A percentile compares a stretch with the other conserved stretches of the same genome.
Conservation (phyloP, 2,329 filamentous ascomycete genomes). For the Pseudogymnoascus sp. region DNA sequence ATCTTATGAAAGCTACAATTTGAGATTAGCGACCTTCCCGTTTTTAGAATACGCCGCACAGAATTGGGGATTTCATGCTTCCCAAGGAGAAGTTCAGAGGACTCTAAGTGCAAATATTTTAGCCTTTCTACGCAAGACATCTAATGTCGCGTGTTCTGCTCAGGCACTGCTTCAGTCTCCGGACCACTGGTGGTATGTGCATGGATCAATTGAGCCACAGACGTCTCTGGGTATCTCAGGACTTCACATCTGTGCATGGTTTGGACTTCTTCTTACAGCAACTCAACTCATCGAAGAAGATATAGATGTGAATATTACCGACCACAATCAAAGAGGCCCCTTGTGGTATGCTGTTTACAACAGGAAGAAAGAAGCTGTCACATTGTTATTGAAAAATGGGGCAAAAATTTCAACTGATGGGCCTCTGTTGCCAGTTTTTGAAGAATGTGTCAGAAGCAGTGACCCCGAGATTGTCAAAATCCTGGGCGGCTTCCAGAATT, state of each 20-base stretch:
- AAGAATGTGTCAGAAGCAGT: neutral
- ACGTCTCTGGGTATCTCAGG: neutral
- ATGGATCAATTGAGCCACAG: neutral
- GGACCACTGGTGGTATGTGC: neutral
- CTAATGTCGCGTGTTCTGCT: neutral
- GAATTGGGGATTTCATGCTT: neutral
- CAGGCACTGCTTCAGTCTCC: neutral
- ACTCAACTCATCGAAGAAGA: neutral
- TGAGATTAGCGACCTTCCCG: neutral
- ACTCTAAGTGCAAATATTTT: neutral
- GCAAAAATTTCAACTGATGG: neutral
- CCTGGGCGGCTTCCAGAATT: neutral
- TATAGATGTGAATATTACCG: neutral
- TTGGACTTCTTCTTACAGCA: neutral
- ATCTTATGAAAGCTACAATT: neutral
- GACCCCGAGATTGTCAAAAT: neutral
- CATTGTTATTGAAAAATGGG: neutral
- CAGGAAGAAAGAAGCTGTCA: neutral
- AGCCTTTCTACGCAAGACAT: neutral
- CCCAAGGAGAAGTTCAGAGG: neutral
- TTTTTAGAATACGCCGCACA: neutral
- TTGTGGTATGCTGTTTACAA: slow-evolving; percentile 7
- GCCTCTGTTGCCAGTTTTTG: neutral
- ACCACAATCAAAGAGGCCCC: neutral
- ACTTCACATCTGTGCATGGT: neutral